phyloP scores from a whole-genome alignment of 345 rosid genomes.

The Eucalyptus pauciflora region DNA sequence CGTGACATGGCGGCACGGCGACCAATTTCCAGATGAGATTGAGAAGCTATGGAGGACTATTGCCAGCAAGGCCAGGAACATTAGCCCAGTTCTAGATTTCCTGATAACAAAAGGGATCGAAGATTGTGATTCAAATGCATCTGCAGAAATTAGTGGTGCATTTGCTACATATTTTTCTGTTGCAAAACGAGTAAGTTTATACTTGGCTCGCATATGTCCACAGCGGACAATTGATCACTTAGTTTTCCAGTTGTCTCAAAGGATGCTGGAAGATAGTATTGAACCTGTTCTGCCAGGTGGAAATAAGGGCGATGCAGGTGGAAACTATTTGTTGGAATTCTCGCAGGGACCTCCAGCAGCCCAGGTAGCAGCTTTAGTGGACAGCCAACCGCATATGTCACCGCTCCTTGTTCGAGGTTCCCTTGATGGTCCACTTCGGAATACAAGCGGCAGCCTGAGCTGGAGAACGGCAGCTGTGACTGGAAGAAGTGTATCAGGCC shows the following conservation, averaged over 20 bases:
- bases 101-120: constrained; percentile 94
- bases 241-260: constrained; percentile 87
- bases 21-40: constrained; percentile 98
- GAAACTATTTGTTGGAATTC: constrained; percentile 78
- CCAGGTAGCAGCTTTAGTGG: constrained; percentile 60
- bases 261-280: constrained; percentile 87
- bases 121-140: constrained; percentile 97
- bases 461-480: constrained; percentile 90
- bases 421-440: constrained; percentile 89
- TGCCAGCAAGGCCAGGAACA: constrained; percentile 91
- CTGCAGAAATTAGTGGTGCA: constrained; percentile 98
- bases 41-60: constrained; percentile 99
- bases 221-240: constrained; percentile 96
- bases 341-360: constrained; percentile 89
- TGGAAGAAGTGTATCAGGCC: constrained; percentile 89
- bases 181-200: constrained; percentile 95
- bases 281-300: constrained; percentile 58
- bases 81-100: constrained; percentile 95
- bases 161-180: constrained; percentile 98
- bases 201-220: constrained; percentile 94
- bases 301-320: constrained; percentile 52
- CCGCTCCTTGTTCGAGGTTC: constrained; percentile 93
- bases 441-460: constrained; percentile 86
- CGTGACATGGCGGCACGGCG: constrained; percentile 98
- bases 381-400: constrained; percentile 94